These are phyloP conservation scores for Globisporangium camurandrum DNA, from an alignment of 352 stramenopile species.

Conservation along the genomic window DNA sequence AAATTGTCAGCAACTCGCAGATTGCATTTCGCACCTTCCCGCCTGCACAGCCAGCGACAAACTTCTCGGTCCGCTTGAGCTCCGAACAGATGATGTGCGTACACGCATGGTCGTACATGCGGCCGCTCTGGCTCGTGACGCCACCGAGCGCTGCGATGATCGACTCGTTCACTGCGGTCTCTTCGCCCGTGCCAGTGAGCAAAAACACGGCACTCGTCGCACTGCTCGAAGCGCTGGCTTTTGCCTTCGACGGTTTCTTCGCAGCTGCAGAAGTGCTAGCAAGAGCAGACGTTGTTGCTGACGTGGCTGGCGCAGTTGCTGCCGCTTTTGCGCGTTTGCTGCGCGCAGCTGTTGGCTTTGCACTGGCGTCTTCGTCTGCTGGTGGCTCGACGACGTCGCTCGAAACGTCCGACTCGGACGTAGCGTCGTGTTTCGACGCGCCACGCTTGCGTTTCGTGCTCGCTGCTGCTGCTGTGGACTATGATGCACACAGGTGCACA, in stretches of 20 bases:
- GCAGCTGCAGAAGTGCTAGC: constrained; percentile 8
- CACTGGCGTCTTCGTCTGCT: not conserved
- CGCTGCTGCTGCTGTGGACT: not conserved
- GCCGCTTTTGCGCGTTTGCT: constrained; percentile 7
- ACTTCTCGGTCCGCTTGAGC: constrained; percentile 84
- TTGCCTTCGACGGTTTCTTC: constrained; percentile 11
- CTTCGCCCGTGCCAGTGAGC: constrained; percentile 66
- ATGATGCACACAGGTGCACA: not conserved
- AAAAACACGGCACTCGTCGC: constrained; percentile 35
- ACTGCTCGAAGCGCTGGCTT: not conserved
- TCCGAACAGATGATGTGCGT: constrained; percentile 86
- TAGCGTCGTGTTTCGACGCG: constrained; percentile 1
- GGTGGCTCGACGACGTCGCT: not conserved
- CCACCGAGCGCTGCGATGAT: constrained; percentile 64
- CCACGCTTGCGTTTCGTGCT: constrained; percentile 12
- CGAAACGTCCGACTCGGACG: not conserved
- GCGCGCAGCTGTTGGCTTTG: not conserved
- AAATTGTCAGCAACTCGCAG: no score
- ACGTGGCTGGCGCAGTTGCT: not conserved
- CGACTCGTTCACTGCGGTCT: constrained; percentile 63
- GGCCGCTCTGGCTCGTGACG: constrained; percentile 50
- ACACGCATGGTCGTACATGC: constrained; percentile 59
- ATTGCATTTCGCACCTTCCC: constrained; percentile 80
- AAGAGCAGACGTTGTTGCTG: constrained; percentile 2
- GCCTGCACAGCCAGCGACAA: constrained; percentile 69